Percentiles rank a stretch among this genome's conserved stretches.
phyloP scores from a whole-genome alignment of 495 filamentous ascomycete species.

The Penicillium malachiteum region DNA sequence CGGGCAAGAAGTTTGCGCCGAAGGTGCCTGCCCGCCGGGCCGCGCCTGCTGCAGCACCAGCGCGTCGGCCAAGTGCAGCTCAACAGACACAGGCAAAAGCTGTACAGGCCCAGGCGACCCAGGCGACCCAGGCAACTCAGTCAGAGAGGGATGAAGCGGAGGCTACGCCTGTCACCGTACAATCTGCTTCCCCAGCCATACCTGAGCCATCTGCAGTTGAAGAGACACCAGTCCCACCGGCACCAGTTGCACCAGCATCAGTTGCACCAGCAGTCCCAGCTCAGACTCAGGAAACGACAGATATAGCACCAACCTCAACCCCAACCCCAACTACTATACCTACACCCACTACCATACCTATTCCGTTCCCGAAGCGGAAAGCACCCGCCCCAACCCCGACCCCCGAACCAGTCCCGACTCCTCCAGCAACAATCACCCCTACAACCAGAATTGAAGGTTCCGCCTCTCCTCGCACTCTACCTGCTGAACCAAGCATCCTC shows the following conservation, averaged over 20 bases:
- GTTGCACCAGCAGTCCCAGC: neutral
- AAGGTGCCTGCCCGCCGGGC: constrained; percentile 42
- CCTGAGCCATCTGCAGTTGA: constrained; percentile 14
- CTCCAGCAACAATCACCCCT: constrained; percentile 4
- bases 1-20: constrained; percentile 55
- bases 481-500: constrained; percentile 6
- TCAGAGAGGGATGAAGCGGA: constrained; percentile 15
- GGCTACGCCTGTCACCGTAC: neutral
- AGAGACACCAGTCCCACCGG: constrained; percentile 7
- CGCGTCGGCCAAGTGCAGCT: constrained; percentile 40
- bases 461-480: constrained; percentile 13
- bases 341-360: constrained; percentile 24
- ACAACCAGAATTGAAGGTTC: constrained; percentile 13
- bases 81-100: constrained; percentile 35
- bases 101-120: constrained; percentile 35
- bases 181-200: neutral
- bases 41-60: constrained; percentile 33
- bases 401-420: constrained; percentile 15
- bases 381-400: constrained; percentile 16
- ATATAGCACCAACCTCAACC: constrained; percentile 1
- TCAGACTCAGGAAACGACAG: constrained; percentile 15
- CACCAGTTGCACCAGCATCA: neutral
- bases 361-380: constrained; percentile 33
- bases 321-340: too few relatives aligned
- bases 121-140: constrained; percentile 27